Evolutionary conservation across 2,329 filamentous ascomycete species (phyloP).

Genomic region (Hymenoscyphus repandus): DNA sequence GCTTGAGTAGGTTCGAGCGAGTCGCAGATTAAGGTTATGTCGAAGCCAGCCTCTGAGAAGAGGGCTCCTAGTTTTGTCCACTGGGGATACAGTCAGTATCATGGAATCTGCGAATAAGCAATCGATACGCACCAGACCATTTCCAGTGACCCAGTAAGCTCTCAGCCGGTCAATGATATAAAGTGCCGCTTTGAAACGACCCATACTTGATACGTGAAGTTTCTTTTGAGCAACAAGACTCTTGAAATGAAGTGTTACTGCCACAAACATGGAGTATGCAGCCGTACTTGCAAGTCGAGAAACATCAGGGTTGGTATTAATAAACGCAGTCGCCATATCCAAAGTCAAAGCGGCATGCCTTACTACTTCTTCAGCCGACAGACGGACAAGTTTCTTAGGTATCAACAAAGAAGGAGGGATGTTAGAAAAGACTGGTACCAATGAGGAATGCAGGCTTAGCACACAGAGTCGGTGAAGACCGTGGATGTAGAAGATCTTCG

Average conservation of each 20-base stretch:
- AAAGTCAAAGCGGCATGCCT: slow-evolving; percentile 10
- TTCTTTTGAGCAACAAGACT: slow-evolving; percentile 14
- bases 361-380: slow-evolving; percentile 13
- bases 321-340: slow-evolving; percentile 16
- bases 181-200: slow-evolving; percentile 13
- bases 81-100: background rate
- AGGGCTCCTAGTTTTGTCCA: slow-evolving; percentile 4
- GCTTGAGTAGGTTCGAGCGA: background rate
- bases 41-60: slow-evolving; percentile 1
- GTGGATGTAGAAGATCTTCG: slow-evolving; percentile 11
- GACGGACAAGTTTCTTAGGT: slow-evolving; percentile 9
- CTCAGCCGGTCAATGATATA: slow-evolving; percentile 14
- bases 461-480: slow-evolving; percentile 11
- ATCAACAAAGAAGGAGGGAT: slow-evolving; percentile 4
- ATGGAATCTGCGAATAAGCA: too few species aligned
- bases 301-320: slow-evolving; percentile 7
- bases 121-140: slow-evolving; percentile 1
- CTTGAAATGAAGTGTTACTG: slow-evolving; percentile 13
- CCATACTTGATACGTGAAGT: slow-evolving; percentile 4
- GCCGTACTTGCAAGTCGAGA: slow-evolving; percentile 12
- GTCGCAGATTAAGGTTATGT: slow-evolving; percentile 1
- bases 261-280: slow-evolving; percentile 15
- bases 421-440: slow-evolving; percentile 16
- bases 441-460: slow-evolving; percentile 11
- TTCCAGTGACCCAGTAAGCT: slow-evolving; percentile 11